Evolutionary conservation across 768 basidiomycete genomes (phyloP), one percentile per base, ranked within the genome.

Genomic region (Hericium erinaceus): DNA sequence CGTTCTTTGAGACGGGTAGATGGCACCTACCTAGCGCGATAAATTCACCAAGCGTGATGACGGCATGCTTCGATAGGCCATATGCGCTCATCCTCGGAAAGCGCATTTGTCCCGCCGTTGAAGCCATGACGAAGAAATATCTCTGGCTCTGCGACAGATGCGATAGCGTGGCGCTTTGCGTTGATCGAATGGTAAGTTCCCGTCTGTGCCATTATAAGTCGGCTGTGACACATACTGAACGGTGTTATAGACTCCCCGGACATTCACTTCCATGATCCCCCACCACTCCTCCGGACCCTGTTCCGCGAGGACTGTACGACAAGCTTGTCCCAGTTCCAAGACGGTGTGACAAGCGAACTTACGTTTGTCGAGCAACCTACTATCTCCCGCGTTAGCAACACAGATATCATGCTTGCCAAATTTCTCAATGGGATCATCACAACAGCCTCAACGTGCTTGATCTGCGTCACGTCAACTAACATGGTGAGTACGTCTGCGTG

Each of bases 271-370:
- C 49, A 64, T 50, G 9, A 56, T 56, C 44, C 59, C 61, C 65
- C 64, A 64, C 64, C 66, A 69, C 46, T 60, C 59, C n/a, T 59
- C 59, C 11, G 65, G 59, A 54, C 66, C 64, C 39, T 56, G 57
- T 39, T 63, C 60, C 11, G 38, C 58, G 39, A 65, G 59, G 15
- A 57, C 64, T 65, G 10, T 22, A 18, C 6, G 18, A 46, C 20
- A 28, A 12, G 0, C 20, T 10, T 18, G 2, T 12, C 9, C 28
- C 1, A 22, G 28, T 39, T 16, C 26, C 13, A 15, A 3, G 11
- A 22, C 11, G 13, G 13, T 9, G 11, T 15, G n/a, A 46, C 9
- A 20, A n/a, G 16, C 16, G 22, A 28, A 44, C 54, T 55, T 40
- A 41, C 41, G 18, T 15, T 40, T 33, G 26, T 55, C 41, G 15